Conservation (phyloP, 108 stramenopile species). For the Nitzschia sp. region DNA sequence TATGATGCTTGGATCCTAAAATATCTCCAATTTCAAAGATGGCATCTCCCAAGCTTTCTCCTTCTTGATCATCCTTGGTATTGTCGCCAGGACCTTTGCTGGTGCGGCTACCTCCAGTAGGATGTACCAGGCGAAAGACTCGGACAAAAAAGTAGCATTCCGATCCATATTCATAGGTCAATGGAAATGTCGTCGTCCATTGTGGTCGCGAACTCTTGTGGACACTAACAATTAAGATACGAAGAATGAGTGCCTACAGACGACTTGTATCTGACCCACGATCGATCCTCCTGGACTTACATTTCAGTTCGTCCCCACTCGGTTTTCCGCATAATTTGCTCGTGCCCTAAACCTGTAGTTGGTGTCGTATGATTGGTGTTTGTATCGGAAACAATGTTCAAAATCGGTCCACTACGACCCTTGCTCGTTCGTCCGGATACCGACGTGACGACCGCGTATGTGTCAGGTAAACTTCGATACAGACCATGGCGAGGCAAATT, state of each 20-base stretch:
- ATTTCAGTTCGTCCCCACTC: constrained; percentile 12
- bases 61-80: neutral
- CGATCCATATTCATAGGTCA: constrained; percentile 60
- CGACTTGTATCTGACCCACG: no score
- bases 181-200: constrained; percentile 48
- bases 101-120: neutral
- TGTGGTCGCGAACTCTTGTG: constrained; percentile 40
- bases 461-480: constrained; percentile 4
- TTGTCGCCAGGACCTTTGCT: neutral
- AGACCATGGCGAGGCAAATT: constrained; percentile 35
- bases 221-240: constrained; percentile 11
- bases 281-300: constrained; percentile 3
- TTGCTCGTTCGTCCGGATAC: constrained; percentile 8
- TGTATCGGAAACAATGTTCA: neutral
- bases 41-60: constrained; percentile 40
- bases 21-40: constrained; percentile 71
- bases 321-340: neutral
- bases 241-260: no score
- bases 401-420: neutral
- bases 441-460: constrained; percentile 33
- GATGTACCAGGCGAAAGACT: constrained; percentile 12
- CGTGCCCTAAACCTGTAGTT: neutral
- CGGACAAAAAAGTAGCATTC: constrained; percentile 43
- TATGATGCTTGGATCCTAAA: constrained; percentile 47
- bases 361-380: neutral